A percentile compares a stretch with the other conserved stretches of the same genome.
These are phyloP conservation scores for Macadamia integrifolia DNA, from an alignment of 164 flowering plant species.

Conservation along the genomic window DNA sequence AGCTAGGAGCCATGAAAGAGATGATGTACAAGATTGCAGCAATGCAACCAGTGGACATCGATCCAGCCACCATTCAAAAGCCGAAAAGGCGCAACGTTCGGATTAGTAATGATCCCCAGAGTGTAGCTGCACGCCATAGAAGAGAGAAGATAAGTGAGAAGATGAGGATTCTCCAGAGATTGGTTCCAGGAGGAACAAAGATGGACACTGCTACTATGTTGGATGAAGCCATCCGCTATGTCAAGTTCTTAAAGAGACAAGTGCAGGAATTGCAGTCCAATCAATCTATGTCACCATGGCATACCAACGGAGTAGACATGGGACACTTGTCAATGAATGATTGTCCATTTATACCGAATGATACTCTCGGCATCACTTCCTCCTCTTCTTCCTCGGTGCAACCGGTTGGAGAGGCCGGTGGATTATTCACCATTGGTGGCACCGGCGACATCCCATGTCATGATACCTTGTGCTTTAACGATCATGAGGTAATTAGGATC, in stretches of 20 bases:
- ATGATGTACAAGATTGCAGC: constrained; percentile 90
- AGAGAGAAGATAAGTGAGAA: constrained; percentile 76
- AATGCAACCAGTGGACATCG: constrained; percentile 91
- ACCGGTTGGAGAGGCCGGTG: background rate
- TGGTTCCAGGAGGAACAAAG: constrained; percentile 82
- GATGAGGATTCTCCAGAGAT: constrained; percentile 37
- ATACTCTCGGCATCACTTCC: too few species aligned
- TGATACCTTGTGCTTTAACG: background rate
- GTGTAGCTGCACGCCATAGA: constrained; percentile 79
- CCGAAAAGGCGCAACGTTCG: constrained; percentile 78
- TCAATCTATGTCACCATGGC: constrained; percentile 2
- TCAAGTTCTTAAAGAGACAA: constrained; percentile 75
- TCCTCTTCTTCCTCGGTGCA: constrained; percentile 5
- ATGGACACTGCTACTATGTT: constrained; percentile 89
- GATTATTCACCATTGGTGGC: background rate
- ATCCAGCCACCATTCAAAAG: constrained; percentile 58
- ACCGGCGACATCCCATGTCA: background rate
- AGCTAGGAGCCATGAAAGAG: constrained; percentile 76
- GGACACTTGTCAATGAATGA: background rate
- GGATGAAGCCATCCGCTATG: constrained; percentile 79
- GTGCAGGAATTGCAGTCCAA: constrained; percentile 45
- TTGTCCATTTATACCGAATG: background rate
- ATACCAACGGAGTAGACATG: background rate
- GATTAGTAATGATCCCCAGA: constrained; percentile 80
- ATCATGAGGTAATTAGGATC: background rate